These are phyloP conservation scores for Ascobolus immersus DNA, from an alignment of 495 filamentous ascomycete species.

Conservation along the genomic window DNA sequence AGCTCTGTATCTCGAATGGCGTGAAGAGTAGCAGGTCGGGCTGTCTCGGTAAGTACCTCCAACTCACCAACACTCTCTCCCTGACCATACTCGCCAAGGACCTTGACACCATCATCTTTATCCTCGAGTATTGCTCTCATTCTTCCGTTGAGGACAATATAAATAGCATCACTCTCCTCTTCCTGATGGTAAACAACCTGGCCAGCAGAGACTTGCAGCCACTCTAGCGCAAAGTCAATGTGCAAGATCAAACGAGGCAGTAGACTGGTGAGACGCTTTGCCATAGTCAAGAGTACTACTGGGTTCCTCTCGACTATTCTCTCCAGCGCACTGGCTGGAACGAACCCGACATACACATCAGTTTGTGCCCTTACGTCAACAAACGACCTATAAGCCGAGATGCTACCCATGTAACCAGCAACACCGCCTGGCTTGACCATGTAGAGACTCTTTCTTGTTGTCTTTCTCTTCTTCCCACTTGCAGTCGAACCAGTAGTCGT, in stretches of 20 bases:
- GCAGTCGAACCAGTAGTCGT: conserved; percentile 22
- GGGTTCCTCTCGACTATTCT: conserved; percentile 79
- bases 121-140: conserved; percentile 56
- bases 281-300: conserved; percentile 78
- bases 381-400: conserved; percentile 86
- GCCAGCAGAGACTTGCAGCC: conserved; percentile 86
- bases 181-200: conserved; percentile 83
- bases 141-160: conserved; percentile 85
- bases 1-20: conserved; percentile 92
- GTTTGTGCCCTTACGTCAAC: conserved; percentile 93
- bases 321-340: conserved; percentile 65
- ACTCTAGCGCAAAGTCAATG: conserved; percentile 93
- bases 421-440: conserved; percentile 87
- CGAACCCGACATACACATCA: conserved; percentile 91
- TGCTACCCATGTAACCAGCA: conserved; percentile 76
- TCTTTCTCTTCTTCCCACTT: conserved; percentile 22
- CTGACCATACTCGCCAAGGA: conserved; percentile 82
- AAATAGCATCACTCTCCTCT: conserved; percentile 94
- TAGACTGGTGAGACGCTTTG: conserved; percentile 70
- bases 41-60: conserved; percentile 87
- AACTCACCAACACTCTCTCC: conserved; percentile 93
- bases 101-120: conserved; percentile 55
- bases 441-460: conserved; percentile 48
- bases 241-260: conserved; percentile 81
- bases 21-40: conserved; percentile 65